Percentiles rank a stretch among this genome's conserved stretches.
phyloP scores from a whole-genome alignment of 768 basidiomycete genomes.

The Naganishia antarctica region DNA sequence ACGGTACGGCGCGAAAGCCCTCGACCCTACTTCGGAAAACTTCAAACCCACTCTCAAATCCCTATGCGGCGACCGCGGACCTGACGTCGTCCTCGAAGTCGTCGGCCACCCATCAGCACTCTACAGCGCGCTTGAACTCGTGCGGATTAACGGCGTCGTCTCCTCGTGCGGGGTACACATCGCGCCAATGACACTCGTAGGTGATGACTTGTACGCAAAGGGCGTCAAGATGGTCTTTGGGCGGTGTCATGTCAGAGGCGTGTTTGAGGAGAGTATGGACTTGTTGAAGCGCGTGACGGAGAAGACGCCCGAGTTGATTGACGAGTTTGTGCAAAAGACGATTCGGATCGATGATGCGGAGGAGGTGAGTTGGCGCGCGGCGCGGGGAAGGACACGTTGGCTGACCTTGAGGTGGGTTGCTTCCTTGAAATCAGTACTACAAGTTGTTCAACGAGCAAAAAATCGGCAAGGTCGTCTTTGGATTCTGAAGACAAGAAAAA shows the following conservation, averaged over 20 bases:
- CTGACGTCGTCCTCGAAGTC: conserved; percentile 49
- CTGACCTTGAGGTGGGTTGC: neutral
- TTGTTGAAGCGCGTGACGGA: conserved; percentile 22
- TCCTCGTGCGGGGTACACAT: conserved; percentile 43
- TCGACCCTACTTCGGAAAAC: conserved; percentile 30
- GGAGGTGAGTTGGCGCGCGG: conserved; percentile 20
- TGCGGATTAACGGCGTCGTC: conserved; percentile 45
- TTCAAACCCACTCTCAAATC: conserved; percentile 30
- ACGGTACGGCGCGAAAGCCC: conserved; percentile 47
- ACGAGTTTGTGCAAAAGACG: conserved; percentile 28
- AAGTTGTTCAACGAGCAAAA: conserved; percentile 43
- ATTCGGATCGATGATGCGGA: conserved; percentile 24
- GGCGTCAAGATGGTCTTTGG: conserved; percentile 28
- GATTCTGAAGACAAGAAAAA: neutral
- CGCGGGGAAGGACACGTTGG: neutral
- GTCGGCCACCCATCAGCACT: conserved; percentile 46
- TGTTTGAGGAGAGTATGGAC: conserved; percentile 24
- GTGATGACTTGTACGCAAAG: conserved; percentile 39
- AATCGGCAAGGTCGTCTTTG: conserved; percentile 44
- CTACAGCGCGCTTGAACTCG: conserved; percentile 40
- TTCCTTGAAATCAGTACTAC: conserved; percentile 36
- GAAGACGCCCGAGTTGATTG: conserved; percentile 29
- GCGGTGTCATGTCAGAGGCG: conserved; percentile 37
- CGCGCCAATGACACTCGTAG: conserved; percentile 33
- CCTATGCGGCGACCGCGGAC: conserved; percentile 42